These are phyloP conservation scores for Pleurotus eryngii DNA, from an alignment of 768 basidiomycete genomes.

Conservation along the genomic window DNA sequence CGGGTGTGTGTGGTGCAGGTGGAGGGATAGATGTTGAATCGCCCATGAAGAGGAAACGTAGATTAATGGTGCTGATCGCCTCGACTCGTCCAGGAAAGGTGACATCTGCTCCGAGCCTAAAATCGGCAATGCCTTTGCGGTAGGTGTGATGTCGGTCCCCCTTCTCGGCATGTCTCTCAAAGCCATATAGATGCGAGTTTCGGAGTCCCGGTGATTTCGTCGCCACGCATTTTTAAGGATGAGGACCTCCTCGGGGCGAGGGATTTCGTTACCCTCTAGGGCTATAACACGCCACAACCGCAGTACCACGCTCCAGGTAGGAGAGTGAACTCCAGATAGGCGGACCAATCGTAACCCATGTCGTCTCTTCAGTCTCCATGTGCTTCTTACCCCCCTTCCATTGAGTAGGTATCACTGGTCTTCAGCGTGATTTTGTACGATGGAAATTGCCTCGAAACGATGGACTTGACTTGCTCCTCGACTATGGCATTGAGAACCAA, in stretches of 20 bases:
- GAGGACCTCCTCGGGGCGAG: conserved; percentile 4
- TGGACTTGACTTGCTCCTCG: no score
- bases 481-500: no score
- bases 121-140: conserved; percentile 13
- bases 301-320: conserved; percentile 14
- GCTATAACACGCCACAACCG: conserved; percentile 11
- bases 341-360: conserved; percentile 16
- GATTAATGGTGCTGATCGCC: conserved; percentile 6
- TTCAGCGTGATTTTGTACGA: neutral
- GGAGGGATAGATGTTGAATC: neutral
- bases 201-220: conserved; percentile 10
- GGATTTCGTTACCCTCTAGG: neutral
- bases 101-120: conserved; percentile 15
- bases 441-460: no score
- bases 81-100: conserved; percentile 6
- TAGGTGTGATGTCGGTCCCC: no score
- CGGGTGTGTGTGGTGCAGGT: neutral
- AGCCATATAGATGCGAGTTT: conserved; percentile 12
- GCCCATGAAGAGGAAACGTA: neutral
- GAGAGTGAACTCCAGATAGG: conserved; percentile 17
- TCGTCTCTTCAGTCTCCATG: conserved; percentile 1
- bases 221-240: conserved; percentile 16
- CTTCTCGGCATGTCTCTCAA: conserved; percentile 8
- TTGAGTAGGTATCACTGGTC: neutral
- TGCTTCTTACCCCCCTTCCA: neutral